A percentile compares a stretch with the other conserved stretches of the same genome.
phyloP scores from a whole-genome alignment of 1,139 yeast genomes.

The Saccharomyces hybrid region DNA sequence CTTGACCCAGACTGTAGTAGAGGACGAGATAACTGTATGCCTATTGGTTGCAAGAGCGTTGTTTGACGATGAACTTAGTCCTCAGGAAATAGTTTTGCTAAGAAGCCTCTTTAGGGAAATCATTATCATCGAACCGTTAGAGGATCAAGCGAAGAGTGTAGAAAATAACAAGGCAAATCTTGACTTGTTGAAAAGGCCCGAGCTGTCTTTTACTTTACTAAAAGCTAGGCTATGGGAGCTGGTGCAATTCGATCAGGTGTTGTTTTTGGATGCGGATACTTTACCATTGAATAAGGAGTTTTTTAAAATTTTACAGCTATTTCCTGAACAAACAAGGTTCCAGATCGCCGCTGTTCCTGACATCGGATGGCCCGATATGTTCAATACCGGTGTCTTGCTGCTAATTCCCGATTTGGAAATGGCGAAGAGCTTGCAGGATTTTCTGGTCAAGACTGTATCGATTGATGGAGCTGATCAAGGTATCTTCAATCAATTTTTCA shows the following conservation, averaged over 20 bases:
- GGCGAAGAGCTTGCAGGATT: slow-evolving; percentile 39
- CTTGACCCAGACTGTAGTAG: slow-evolving; percentile 6
- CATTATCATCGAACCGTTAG: slow-evolving; percentile 26
- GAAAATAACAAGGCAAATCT: slow-evolving; percentile 34
- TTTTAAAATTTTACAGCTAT: slow-evolving; percentile 18
- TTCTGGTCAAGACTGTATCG: slow-evolving; percentile 39
- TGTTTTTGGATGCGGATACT: slow-evolving; percentile 80
- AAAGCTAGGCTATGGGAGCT: slow-evolving; percentile 70
- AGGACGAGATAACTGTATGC: slow-evolving; percentile 10
- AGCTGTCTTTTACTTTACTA: slow-evolving; percentile 61
- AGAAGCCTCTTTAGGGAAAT: slow-evolving; percentile 27
- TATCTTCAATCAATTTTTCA: slow-evolving; percentile 72
- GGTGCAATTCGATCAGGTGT: slow-evolving; percentile 49
- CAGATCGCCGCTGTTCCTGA: slow-evolving; percentile 77
- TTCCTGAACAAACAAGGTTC: slow-evolving; percentile 15
- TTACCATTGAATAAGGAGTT: slow-evolving; percentile 43
- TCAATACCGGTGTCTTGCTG: slow-evolving; percentile 80
- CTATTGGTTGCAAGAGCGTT: slow-evolving; percentile 20
- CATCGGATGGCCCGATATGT: slow-evolving; percentile 91
- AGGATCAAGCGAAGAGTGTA: slow-evolving; percentile 15
- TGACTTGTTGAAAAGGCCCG: slow-evolving; percentile 57
- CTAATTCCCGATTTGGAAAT: slow-evolving; percentile 49
- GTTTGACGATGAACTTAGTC: slow-evolving; percentile 14
- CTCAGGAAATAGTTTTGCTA: slow-evolving; percentile 14
- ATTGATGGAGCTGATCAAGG: slow-evolving; percentile 98